Evolutionary conservation across 345 rosid genomes (phyloP).

Genomic region (Citrus mangshanensis): DNA sequence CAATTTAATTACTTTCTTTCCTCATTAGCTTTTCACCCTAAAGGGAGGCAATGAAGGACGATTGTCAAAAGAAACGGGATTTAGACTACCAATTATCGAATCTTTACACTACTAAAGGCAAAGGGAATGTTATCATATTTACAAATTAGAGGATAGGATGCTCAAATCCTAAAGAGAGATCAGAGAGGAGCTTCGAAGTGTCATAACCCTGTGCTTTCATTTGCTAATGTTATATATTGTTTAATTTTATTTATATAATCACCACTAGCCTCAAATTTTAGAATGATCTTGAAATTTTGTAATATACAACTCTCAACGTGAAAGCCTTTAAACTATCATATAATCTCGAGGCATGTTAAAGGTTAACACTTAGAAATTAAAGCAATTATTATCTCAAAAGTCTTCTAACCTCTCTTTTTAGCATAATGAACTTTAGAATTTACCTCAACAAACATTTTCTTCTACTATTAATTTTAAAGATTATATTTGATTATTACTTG

Average conservation of each 20-base stretch:
- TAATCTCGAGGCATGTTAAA: neutral
- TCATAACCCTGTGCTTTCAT: neutral
- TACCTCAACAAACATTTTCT: neutral
- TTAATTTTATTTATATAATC: neutral
- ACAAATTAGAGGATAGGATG: neutral
- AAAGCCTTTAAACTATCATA: neutral
- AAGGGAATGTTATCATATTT: neutral
- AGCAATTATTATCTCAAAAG: neutral
- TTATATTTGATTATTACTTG: neutral
- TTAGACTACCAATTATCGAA: neutral
- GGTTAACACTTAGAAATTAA: neutral
- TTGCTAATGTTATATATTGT: neutral
- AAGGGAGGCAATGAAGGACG: constrained; percentile 19
- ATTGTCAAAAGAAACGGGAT: constrained; percentile 17
- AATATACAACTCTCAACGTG: neutral
- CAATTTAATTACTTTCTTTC: constrained; percentile 17
- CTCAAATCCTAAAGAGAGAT: neutral
- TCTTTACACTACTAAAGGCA: neutral
- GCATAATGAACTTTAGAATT: neutral
- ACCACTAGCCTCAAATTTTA: neutral
- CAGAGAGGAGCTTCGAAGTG: neutral
- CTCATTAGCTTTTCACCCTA: constrained; percentile 23
- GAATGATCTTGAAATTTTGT: neutral
- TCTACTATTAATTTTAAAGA: neutral
- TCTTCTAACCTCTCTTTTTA: neutral